Evolutionary conservation across 2,329 filamentous ascomycete genomes (phyloP).

Genomic region (Colletotrichum higginsianum): DNA sequence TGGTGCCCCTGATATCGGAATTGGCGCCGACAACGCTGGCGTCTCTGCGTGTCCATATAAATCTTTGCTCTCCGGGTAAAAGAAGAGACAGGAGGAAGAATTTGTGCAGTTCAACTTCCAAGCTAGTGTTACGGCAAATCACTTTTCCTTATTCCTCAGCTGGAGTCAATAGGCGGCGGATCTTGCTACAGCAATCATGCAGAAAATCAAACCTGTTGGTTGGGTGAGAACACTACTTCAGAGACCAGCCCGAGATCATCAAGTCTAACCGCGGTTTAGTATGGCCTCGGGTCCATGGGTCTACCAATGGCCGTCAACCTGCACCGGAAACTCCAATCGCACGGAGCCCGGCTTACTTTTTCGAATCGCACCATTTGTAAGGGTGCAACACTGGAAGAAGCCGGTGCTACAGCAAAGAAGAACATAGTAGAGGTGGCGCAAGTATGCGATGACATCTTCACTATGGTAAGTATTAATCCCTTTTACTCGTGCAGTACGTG

Average conservation of each 20-base stretch:
- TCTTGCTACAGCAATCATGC: background rate
- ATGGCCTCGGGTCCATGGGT: constrained; percentile 67
- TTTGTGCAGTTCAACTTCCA: background rate
- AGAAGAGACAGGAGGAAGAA: background rate
- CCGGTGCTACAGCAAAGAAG: constrained; percentile 48
- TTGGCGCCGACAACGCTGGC: background rate
- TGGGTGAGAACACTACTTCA: constrained; percentile 7
- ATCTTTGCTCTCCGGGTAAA: background rate
- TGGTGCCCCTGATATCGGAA: background rate
- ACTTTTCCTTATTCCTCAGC: background rate
- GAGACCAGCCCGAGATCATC: background rate
- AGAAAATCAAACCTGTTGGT: constrained; percentile 26
- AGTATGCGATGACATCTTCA: constrained; percentile 53
- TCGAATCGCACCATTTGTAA: constrained; percentile 63
- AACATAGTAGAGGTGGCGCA: constrained; percentile 48
- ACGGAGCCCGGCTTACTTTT: constrained; percentile 55
- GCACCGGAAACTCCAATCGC: constrained; percentile 50
- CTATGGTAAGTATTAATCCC: constrained; percentile 52
- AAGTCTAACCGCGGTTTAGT: background rate
- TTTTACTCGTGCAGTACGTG: background rate
- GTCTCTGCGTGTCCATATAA: background rate
- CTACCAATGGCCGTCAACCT: constrained; percentile 65
- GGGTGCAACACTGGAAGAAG: constrained; percentile 50
- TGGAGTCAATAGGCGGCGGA: background rate
- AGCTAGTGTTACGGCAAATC: background rate